Evolutionary conservation across 2,329 filamentous ascomycete species (phyloP), one percentile per base, ranked within the genome.

Genomic region (Xylariaceae sp.): DNA sequence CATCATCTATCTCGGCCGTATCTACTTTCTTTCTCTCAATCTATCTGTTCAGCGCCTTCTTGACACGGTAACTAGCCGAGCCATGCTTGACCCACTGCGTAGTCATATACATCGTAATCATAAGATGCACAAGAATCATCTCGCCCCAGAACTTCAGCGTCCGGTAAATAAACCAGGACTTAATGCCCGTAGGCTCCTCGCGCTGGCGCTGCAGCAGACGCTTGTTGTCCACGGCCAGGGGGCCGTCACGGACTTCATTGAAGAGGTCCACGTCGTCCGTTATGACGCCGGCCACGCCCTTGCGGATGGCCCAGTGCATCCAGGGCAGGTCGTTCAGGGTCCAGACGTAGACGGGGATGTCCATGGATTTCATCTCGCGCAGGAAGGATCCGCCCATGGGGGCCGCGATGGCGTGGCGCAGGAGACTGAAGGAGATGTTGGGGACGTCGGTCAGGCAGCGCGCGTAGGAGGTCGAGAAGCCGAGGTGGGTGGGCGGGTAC

Each of bases 201-300:
- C 10, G 50, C 44, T 23, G 45, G 10, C 23, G 23, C 23, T 30
- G 23, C 23, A 30, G 5, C 4, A 30, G 23, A 30, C 23, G 23
- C 23, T 30, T 30, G 1, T 30, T 30, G 5, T 30, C 23, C 1
- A 30, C 23, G 4, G 23, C 23, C 23, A 30, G 5, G 23, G 23
- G 23, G 1, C 73, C 66, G 51, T 78, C 68, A 62, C 82, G 84
- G 1, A 90, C 80, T 50, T 87, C 81, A 23, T 86, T 70, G 68
- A 86, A 93, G 64, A 82, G 73, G 70, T 82, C 82, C 1, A 90
- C 89, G 66, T 96, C 86, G 70, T 97, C 92, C 0, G 92, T 96
- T 56, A 96, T 86, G 3, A 96, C 88, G 0, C 90, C 92, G 66
- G 96, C 89, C 1, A 96, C 76, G n/a, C 60, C 67, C 48, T 82